phyloP scores from a whole-genome alignment of 495 filamentous ascomycete species.

The Aspergillus funiculosus region DNA sequence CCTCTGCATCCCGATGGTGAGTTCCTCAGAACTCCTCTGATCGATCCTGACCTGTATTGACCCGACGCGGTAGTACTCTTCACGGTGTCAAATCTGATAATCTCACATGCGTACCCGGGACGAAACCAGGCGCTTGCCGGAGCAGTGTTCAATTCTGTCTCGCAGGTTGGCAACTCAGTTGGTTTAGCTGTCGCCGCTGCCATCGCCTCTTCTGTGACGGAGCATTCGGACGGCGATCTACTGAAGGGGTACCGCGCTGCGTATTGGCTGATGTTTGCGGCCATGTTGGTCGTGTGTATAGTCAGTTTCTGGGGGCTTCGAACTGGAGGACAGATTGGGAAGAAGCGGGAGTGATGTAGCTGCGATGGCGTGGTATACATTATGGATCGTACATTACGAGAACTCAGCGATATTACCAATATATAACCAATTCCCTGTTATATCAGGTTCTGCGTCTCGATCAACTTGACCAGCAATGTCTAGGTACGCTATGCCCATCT shows the following conservation, averaged over 20 bases:
- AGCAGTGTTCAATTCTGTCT: constrained; percentile 52
- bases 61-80: background rate
- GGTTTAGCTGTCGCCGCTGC: constrained; percentile 46
- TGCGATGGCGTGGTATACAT: too few relatives aligned
- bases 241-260: background rate
- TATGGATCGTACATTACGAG: too few relatives aligned
- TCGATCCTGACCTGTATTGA: background rate
- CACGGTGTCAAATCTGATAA: constrained; percentile 48
- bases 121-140: constrained; percentile 50
- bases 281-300: constrained; percentile 2
- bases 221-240: constrained; percentile 7
- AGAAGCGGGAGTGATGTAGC: constrained; percentile 1
- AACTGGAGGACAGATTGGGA: background rate
- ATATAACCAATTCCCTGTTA: too few relatives aligned
- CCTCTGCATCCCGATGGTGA: constrained; percentile 43
- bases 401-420: too few relatives aligned
- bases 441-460: too few relatives aligned
- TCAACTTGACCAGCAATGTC: too few relatives aligned
- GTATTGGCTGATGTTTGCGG: constrained; percentile 5
- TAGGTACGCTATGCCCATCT: too few relatives aligned
- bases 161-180: constrained; percentile 49
- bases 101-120: constrained; percentile 45
- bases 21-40: constrained; percentile 22
- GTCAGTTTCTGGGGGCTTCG: background rate
- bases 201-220: constrained; percentile 42